These are phyloP conservation scores for Monosporascus ibericus DNA, from an alignment of 2,329 filamentous ascomycete species.

Conservation along the genomic window DNA sequence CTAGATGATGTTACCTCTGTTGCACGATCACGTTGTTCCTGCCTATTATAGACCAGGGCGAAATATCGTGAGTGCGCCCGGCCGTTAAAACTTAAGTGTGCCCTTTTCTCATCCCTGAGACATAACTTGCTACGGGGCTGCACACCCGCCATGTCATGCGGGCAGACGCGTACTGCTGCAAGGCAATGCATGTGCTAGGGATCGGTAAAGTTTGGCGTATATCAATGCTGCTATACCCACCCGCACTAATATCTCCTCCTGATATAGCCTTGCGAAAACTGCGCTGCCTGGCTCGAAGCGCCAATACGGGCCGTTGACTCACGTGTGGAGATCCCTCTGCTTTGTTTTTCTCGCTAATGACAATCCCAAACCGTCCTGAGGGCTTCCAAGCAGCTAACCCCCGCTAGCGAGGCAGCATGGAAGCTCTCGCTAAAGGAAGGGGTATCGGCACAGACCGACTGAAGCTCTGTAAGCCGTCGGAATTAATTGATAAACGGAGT, in stretches of 20 bases:
- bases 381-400: not conserved
- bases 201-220: not conserved
- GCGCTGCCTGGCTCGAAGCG: not conserved
- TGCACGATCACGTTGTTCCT: not conserved
- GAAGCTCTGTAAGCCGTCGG: not conserved
- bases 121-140: too few relatives aligned
- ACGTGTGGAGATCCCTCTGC: not conserved
- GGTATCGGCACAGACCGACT: not conserved
- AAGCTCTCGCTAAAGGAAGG: not conserved
- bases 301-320: not conserved
- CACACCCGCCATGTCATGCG: not conserved
- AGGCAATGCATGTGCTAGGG: not conserved
- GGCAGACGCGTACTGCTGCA: not conserved
- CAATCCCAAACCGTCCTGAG: not conserved
- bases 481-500: not conserved
- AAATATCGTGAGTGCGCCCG: not conserved
- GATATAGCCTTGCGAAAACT: not conserved
- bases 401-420: not conserved
- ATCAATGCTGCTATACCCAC: not conserved
- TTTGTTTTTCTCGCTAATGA: not conserved
- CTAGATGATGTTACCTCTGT: not conserved
- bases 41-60: not conserved
- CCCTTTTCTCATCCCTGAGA: not conserved
- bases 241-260: not conserved
- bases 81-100: not conserved